Evolutionary conservation across 306 rosid genomes (phyloP).

Genomic region (Rosa rugosa): DNA sequence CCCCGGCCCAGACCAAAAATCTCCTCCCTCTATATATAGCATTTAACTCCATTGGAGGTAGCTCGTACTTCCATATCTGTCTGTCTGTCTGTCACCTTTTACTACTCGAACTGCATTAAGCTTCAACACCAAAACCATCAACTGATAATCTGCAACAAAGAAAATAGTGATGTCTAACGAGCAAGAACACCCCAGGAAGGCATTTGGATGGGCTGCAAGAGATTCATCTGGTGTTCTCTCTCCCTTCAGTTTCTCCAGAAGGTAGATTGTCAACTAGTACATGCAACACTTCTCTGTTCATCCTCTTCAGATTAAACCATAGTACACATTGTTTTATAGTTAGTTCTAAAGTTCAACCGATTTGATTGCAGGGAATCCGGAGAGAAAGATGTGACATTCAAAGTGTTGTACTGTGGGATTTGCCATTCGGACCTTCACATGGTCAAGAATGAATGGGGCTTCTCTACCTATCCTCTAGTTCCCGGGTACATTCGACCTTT

Average conservation of each 20-base stretch:
- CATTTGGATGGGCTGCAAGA: slow-evolving; percentile 14
- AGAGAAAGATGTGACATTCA: slow-evolving; percentile 18
- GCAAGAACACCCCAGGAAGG: not conserved
- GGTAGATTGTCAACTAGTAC: not conserved
- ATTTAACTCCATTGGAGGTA: not conserved
- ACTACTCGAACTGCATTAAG: not conserved
- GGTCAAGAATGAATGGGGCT: slow-evolving; percentile 21
- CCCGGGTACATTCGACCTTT: slow-evolving; percentile 15
- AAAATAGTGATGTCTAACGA: not conserved
- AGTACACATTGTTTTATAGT: too few species aligned
- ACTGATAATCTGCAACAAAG: slow-evolving; percentile 4
- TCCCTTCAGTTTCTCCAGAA: not conserved
- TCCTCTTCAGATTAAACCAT: too few species aligned
- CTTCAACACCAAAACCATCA: not conserved
- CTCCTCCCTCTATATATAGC: not conserved
- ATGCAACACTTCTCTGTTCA: too few species aligned
- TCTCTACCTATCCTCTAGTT: slow-evolving; percentile 1
- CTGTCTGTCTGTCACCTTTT: too few species aligned
- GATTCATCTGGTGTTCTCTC: slow-evolving; percentile 14
- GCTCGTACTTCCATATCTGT: not conserved
- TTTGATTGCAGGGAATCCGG: slow-evolving; percentile 26
- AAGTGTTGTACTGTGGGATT: slow-evolving; percentile 32
- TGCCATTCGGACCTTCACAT: slow-evolving; percentile 35
- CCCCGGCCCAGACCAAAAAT: not conserved
- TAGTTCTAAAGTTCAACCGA: not conserved